Evolutionary conservation across 305 asterid species (phyloP), one percentile per base, ranked within the genome.

Genomic region (Solanum aculeatissimum): DNA sequence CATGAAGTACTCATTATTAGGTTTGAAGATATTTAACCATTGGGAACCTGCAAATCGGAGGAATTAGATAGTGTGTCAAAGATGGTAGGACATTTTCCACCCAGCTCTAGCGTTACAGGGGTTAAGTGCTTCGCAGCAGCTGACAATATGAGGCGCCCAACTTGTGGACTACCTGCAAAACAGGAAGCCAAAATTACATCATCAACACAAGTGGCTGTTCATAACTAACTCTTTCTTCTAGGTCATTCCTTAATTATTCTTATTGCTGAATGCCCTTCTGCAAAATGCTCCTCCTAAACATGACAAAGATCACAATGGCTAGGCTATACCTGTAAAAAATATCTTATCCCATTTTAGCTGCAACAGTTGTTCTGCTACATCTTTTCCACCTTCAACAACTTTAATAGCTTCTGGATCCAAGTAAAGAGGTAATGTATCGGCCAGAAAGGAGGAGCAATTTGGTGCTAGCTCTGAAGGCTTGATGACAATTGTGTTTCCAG

Each of bases 121-220:
- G 99, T 97, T 89, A 97, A 91, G 88, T 95, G 92, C 88, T 91
- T 94, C 18, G 98, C 99, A 65, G 98, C 99, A 55, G 98, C 97
- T 10, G 97, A 65, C 98, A 97, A 91, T 86, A 97, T 53, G 58
- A 91, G 87, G 21, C 94, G 90, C 29, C 91, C 99, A 81, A 95
- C 96, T 65, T 88, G 91, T 57, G 97, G 85, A 87, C 98, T 94
- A 68, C 99, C 99, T 95, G 90, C 35, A 43, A 84, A 75, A 79
- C 4, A 49, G 43, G 62, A 75, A 27, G 43, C 16, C 63, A 16
- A 10, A 27, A 75, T 75, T 75, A 49, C 45, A 75, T 55, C 38
- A 78, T 51, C 53, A 78, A 80, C 58, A 51, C 75, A 62, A 62
- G 54, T 11, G 29, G 43, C 23, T 43, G 63, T 63, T 53, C 23